Percentiles rank a stretch among this genome's conserved stretches.
These are phyloP conservation scores for Tephrocybe sp. DNA, from an alignment of 768 basidiomycete genomes.

Conservation along the genomic window DNA sequence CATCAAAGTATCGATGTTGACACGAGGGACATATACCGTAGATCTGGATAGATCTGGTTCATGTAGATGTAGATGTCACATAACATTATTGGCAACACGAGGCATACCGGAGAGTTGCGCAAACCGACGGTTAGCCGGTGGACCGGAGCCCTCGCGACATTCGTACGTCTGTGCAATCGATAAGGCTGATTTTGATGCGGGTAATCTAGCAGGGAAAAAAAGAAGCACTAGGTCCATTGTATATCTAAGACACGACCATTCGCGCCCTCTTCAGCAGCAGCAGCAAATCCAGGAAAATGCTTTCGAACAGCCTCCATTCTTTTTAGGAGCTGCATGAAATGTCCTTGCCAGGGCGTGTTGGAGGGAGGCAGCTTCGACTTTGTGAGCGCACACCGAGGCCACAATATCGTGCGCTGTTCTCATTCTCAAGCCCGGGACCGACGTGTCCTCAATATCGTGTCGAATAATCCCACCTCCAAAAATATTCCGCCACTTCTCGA, in stretches of 20 bases:
- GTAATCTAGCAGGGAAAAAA: too few relatives aligned
- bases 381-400: neutral
- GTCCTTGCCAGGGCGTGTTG: neutral
- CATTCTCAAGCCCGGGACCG: neutral
- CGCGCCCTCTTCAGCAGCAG: too few relatives aligned
- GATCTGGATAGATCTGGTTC: neutral
- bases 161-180: too few relatives aligned
- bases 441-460: neutral
- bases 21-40: too few relatives aligned
- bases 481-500: neutral
- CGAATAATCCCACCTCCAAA: slow-evolving; percentile 1
- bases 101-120: neutral
- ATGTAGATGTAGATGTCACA: neutral
- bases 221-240: too few relatives aligned
- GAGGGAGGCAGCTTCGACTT: neutral
- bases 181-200: too few relatives aligned
- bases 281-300: too few relatives aligned
- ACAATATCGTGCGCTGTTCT: neutral
- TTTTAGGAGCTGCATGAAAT: too few relatives aligned
- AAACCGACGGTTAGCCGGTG: too few relatives aligned
- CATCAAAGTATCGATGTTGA: neutral
- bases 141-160: too few relatives aligned
- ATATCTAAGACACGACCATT: too few relatives aligned
- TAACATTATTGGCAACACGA: neutral
- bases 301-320: too few relatives aligned